Base-by-base conservation (phyloP, 2,329 filamentous ascomycete species). In the Ophiosphaerella korrae region DNA sequence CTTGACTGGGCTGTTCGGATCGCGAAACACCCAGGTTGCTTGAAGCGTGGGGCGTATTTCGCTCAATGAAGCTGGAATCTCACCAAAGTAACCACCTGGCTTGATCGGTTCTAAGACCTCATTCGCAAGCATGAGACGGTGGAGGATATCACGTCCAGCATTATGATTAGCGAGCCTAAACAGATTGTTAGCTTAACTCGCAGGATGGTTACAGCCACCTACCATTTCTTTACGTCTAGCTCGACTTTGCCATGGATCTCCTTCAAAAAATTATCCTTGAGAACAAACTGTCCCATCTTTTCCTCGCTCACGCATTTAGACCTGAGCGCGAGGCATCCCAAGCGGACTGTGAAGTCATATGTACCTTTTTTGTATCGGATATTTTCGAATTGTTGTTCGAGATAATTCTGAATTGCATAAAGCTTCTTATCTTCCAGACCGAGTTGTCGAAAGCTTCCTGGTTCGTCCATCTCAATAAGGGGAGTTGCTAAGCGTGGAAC, bases 1-100 rank as follows among this genome's bases (percentile, higher is more conserved):
- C n/a, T 14, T 43, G 29, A 37, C 34, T 7, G 43, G 8, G 33
- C 29, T 50, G 34, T 60, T 63, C 2, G 68, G 67, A 36, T 72
- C 67, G 3, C 36, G 38, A 32, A 72, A 66, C 2, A 68, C 56
- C 66, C 65, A 73, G 2, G 60, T 64, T 3, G 63, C 66, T 11
- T 65, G 64, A 21, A 67, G 56, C 6, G 54, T 59, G 4, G 68
- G 70, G 1, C 50, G 52, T 14, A 55, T 66, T 7, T 62, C 43
- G 14, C 57, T 14, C 7, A 70, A 42, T 0, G 58, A 52, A 0
- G 35, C 11, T 1, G 68, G 59, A 12, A 42, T 50, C 42, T 49
- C 49, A 1, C 64, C 62, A 46, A 53, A 69, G 24, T 49, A 61
- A 5, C 42, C 52, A 31, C 50, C 57, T 18, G 60, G 50, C 16